Conservation (phyloP, 2,329 filamentous ascomycete genomes). For the Cladophialophora yegresii region DNA sequence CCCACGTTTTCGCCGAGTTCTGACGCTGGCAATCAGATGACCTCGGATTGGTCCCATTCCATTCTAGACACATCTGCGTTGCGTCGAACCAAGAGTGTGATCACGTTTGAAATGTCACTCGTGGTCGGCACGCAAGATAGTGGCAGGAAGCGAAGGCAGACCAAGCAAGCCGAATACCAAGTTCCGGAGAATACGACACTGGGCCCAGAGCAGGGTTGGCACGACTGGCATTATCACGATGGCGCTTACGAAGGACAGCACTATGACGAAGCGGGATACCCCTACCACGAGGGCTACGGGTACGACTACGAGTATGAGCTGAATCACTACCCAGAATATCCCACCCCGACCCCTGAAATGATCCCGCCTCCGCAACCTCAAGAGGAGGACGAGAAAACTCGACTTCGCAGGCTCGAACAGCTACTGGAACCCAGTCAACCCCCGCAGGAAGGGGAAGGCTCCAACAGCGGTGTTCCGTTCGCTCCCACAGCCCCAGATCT, state of each 20-base stretch:
- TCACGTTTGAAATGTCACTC: conserved; percentile 81
- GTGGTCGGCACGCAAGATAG: conserved; percentile 84
- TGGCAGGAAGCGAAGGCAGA: conserved; percentile 45
- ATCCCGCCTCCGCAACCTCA: conserved; percentile 57
- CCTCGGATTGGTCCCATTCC: conserved; percentile 55
- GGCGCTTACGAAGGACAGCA: conserved; percentile 29
- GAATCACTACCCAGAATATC: conserved; percentile 17
- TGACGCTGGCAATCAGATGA: conserved; percentile 44
- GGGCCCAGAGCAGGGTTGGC: conserved; percentile 22
- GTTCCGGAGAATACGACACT: conserved; percentile 2
- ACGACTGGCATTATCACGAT: conserved; percentile 22
- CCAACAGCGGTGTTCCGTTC: conserved; percentile 42
- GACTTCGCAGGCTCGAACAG: conserved; percentile 73
- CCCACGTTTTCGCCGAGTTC: conserved; percentile 41
- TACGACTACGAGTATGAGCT: conserved; percentile 23
- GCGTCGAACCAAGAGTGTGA: conserved; percentile 86
- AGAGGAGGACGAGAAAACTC: conserved; percentile 75
- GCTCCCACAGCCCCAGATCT: conserved; percentile 50
- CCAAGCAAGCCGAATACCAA: conserved; percentile 22
- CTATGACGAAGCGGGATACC: conserved; percentile 33
- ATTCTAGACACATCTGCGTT: conserved; percentile 87
- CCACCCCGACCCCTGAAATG: conserved; percentile 11
- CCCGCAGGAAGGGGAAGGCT: conserved; percentile 55
- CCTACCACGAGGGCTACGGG: conserved; percentile 27
- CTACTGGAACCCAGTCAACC: conserved; percentile 80